Evolutionary conservation across 768 basidiomycete genomes (phyloP).

Genomic region (Chalciporus piperatus): DNA sequence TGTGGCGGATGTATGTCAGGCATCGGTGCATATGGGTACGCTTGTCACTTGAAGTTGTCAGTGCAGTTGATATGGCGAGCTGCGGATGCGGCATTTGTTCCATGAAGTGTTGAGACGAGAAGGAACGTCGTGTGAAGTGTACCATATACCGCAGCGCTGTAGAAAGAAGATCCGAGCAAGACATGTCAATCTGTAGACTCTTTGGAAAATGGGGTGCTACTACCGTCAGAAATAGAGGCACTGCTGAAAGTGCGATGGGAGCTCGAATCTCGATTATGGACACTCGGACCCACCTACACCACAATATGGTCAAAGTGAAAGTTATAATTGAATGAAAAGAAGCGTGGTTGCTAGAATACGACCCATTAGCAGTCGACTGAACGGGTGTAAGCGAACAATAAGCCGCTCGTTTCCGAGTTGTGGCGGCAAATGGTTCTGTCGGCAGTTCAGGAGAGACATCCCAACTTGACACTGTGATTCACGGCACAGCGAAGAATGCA

Average conservation of each 20-base stretch:
- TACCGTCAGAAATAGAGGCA: neutral
- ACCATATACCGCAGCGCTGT: neutral
- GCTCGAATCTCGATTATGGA: too few species aligned
- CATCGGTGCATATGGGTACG: neutral
- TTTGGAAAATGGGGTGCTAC: neutral
- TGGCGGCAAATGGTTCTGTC: conserved; percentile 1
- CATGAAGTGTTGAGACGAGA: neutral
- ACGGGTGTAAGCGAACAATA: neutral
- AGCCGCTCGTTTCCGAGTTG: neutral
- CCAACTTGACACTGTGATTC: neutral
- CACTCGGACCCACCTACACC: neutral
- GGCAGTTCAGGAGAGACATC: neutral
- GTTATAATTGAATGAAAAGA: conserved; percentile 7
- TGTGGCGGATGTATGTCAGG: neutral
- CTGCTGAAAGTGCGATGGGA: neutral
- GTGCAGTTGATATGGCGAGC: neutral
- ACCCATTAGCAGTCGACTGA: neutral
- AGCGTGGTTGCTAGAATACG: neutral
- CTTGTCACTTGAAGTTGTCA: too few species aligned
- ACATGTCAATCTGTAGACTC: neutral
- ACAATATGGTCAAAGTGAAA: neutral
- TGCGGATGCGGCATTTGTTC: neutral
- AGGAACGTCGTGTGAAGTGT: neutral
- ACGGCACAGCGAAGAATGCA: neutral
- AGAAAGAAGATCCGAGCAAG: neutral